Evolutionary conservation across 2,329 filamentous ascomycete genomes (phyloP), one percentile per base, ranked within the genome.

Genomic region (Arthrobotrys sinensis): DNA sequence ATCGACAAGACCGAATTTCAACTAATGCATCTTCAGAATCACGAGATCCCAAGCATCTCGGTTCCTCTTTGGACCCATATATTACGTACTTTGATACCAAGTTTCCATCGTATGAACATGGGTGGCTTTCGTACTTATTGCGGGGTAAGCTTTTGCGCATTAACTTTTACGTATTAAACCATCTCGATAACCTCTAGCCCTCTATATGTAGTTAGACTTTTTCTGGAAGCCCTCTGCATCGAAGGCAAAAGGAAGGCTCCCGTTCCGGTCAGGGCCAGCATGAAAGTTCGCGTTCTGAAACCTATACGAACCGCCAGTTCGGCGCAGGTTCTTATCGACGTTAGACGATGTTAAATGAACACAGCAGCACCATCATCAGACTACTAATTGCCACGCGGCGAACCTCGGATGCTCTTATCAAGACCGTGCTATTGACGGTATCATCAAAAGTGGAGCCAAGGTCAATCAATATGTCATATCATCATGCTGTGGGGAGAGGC

Each of bases 401-500:
- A 57, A 60, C 53, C 69, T 73, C 69, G 69, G 60, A 55, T 38
- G 14, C 48, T 14, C 69, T 73, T 73, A 73, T 73, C 69, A 43
- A 36, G 21, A 48, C 36, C 46, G 24, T 57, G n/a, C 45, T 48
- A 48, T 36, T 36, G 64, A 38, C 21, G 36, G 46, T 67, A 67
- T 45, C 48, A 55, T 65, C 24, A 21, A 50, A 64, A 73, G 60
- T 65, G 62, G 69, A 66, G 50, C 50, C 19, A 65, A 60, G 60
- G 50, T 21, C 28, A 73, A 73, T 66, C 60, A 48, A 40, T 66
- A 48, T 66, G 69, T 73, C 69, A 73, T 73, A 71, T 71, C 67
- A 71, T 32, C 64, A 55, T 45, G 34, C 46, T 48, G 62, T 32
- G 43, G 16, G 43, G 16, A 28, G 21, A 28, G 28, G 34, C 62